These are phyloP conservation scores for Cercophora scortea DNA, from an alignment of 495 filamentous ascomycete genomes.

Conservation along the genomic window DNA sequence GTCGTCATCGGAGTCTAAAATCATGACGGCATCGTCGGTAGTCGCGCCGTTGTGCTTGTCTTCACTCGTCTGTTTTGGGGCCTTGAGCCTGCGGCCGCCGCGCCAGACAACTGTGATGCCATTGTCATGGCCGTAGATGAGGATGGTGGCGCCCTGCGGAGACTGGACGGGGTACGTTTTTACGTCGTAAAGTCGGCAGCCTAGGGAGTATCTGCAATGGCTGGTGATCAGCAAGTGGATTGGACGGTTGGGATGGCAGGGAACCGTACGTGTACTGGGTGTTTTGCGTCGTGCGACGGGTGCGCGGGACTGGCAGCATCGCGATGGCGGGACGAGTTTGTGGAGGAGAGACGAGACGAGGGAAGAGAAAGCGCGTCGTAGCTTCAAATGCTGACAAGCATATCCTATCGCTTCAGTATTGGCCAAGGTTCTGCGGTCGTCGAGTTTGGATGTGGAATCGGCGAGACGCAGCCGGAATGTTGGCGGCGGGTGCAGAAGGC, in stretches of 20 bases:
- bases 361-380: background rate
- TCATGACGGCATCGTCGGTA: conserved; percentile 57
- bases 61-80: conserved; percentile 21
- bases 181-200: conserved; percentile 63
- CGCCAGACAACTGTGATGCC: conserved; percentile 75
- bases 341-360: background rate
- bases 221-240: conserved; percentile 3
- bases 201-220: conserved; percentile 59
- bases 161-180: conserved; percentile 68
- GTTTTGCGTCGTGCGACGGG: conserved; percentile 28
- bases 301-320: conserved; percentile 20
- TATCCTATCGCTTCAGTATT: no score
- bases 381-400: no score
- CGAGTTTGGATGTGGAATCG: background rate
- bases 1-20: conserved; percentile 77
- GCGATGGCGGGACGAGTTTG: conserved; percentile 1
- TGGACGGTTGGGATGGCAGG: background rate
- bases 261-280: conserved; percentile 22
- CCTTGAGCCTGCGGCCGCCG: conserved; percentile 61
- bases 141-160: conserved; percentile 76
- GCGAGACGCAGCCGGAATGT: background rate
- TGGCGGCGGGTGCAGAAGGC: background rate
- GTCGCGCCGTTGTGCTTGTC: conserved; percentile 34
- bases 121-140: conserved; percentile 74
- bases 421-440: no score